These are phyloP conservation scores for Sporothrix euskadiensis DNA, from an alignment of 2,329 filamentous ascomycete species.

Conservation along the genomic window DNA sequence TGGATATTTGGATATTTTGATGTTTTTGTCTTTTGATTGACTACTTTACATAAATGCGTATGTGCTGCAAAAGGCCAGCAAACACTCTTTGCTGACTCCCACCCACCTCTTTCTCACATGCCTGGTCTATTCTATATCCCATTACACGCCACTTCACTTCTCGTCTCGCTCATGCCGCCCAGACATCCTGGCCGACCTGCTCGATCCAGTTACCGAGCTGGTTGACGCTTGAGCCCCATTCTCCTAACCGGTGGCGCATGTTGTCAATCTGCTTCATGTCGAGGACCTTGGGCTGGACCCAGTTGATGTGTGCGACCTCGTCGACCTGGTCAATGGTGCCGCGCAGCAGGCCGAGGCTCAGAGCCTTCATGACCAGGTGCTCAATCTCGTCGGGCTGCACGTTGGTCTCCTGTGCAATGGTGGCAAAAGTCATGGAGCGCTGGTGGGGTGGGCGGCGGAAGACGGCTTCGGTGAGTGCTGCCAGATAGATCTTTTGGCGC, in stretches of 20 bases:
- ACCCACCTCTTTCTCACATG: neutral
- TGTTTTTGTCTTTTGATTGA: constrained; percentile 14
- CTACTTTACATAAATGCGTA: constrained; percentile 12
- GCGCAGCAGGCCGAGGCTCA: constrained; percentile 84
- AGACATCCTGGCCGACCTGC: constrained; percentile 88
- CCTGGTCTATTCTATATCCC: neutral
- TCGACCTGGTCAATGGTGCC: constrained; percentile 97
- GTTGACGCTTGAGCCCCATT: constrained; percentile 97
- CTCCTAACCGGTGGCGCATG: constrained; percentile 82
- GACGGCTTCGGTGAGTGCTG: constrained; percentile 90
- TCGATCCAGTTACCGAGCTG: constrained; percentile 97
- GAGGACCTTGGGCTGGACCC: constrained; percentile 98
- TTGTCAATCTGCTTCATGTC: constrained; percentile 93
- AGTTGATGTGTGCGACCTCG: constrained; percentile 90
- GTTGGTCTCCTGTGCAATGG: constrained; percentile 89
- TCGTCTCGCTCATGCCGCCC: constrained; percentile 65
- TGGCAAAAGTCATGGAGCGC: constrained; percentile 86
- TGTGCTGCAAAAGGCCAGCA: neutral
- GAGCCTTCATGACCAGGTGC: constrained; percentile 98
- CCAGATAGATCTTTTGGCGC: constrained; percentile 97
- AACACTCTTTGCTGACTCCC: neutral
- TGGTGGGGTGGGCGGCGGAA: constrained; percentile 95
- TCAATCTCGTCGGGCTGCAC: constrained; percentile 90
- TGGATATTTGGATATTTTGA: neutral
- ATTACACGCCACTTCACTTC: neutral